Conservation (phyloP, 2,329 filamentous ascomycete genomes). For the Aspergillus sp. region DNA sequence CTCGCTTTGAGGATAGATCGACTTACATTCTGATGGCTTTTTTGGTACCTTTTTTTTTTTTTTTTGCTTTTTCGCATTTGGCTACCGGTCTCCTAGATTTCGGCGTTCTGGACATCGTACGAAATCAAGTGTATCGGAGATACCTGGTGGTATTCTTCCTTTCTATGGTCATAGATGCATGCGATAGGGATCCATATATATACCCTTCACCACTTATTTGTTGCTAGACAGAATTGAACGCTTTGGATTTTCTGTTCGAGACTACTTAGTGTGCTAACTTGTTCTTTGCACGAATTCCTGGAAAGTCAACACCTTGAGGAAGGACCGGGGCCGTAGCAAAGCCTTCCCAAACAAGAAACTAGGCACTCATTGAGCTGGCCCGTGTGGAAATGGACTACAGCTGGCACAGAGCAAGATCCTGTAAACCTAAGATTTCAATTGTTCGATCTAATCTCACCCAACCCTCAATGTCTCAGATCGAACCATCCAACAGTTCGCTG, state of each 20-base stretch:
- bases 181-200: conserved; percentile 5
- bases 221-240: not conserved
- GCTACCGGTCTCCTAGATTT: not conserved
- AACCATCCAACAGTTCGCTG: not conserved
- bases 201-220: not conserved
- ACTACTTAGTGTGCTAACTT: not conserved
- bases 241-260: not conserved
- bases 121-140: not conserved
- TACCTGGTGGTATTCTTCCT: not conserved
- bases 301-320: not conserved
- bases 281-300: not conserved
- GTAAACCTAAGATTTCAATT: not conserved
- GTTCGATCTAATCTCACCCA: not conserved
- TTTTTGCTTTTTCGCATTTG: not conserved
- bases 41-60: not conserved
- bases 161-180: conserved; percentile 8
- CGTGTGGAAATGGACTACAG: no score
- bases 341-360: not conserved
- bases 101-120: conserved; percentile 4
- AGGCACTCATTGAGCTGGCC: no score
- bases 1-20: not conserved
- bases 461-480: not conserved
- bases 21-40: not conserved
- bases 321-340: not conserved
- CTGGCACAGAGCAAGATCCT: not conserved